These are phyloP conservation scores for Chaetomium sp. DNA, from an alignment of 2,329 filamentous ascomycete genomes.

Conservation along the genomic window DNA sequence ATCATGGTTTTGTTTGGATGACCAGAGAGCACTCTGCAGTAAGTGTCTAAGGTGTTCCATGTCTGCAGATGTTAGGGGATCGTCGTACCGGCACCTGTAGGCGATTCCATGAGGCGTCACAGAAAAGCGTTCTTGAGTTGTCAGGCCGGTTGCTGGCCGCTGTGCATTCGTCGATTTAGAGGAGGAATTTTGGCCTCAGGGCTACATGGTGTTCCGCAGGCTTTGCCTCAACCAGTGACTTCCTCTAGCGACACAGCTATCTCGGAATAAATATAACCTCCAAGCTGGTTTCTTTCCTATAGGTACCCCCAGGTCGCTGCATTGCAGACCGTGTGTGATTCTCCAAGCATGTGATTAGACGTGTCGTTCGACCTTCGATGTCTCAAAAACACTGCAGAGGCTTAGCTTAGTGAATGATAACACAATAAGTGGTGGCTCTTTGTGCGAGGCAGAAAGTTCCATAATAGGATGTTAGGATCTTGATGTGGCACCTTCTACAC, in stretches of 20 bases:
- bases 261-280: background rate
- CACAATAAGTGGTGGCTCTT: background rate
- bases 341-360: no score
- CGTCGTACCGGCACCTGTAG: background rate
- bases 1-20: background rate
- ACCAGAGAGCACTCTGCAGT: background rate
- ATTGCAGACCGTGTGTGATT: no score
- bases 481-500: slow-evolving; percentile 6
- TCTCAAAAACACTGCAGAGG: no score
- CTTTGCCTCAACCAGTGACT: no score
- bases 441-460: background rate
- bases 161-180: background rate
- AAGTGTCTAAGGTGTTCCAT: background rate
- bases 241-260: no score
- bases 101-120: no score
- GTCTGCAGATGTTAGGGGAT: background rate
- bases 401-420: background rate
- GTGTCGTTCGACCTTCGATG: no score
- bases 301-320: no score
- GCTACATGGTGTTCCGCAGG: background rate
- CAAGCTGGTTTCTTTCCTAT: background rate
- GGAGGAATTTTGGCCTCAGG: background rate
- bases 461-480: background rate
- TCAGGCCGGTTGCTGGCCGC: background rate
- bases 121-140: background rate